These are phyloP conservation scores for Zygosaccharomyces bailii DNA, from an alignment of 805 yeast genomes.

Conservation along the genomic window DNA sequence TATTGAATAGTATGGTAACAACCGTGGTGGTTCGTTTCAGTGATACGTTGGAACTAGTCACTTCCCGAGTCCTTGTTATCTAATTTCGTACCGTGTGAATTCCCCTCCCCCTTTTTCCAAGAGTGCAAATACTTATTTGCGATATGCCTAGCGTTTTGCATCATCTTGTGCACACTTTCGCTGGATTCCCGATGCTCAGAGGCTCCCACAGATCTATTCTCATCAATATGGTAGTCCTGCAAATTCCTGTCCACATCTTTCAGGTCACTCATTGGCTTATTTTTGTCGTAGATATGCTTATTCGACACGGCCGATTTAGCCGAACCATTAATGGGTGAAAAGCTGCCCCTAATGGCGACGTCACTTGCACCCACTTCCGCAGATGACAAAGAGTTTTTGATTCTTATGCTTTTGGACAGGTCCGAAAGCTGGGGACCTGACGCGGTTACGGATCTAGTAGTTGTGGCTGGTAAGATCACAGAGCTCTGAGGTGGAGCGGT, in stretches of 20 bases:
- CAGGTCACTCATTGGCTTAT: slow-evolving; percentile 8
- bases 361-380: slow-evolving; percentile 34
- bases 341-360: slow-evolving; percentile 47
- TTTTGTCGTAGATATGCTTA: slow-evolving; percentile 16
- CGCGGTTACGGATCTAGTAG: slow-evolving; percentile 8
- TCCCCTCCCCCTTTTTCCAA: slow-evolving; percentile 22
- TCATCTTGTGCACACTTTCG: slow-evolving; percentile 25
- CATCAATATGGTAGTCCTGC: slow-evolving; percentile 15
- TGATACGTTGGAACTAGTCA: neutral
- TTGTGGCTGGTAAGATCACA: slow-evolving; percentile 11
- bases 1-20: neutral
- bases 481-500: slow-evolving; percentile 13
- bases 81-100: slow-evolving; percentile 4
- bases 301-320: slow-evolving; percentile 26
- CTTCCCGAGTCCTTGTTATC: slow-evolving; percentile 7
- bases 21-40: neutral
- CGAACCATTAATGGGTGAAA: slow-evolving; percentile 31
- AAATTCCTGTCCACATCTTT: slow-evolving; percentile 15
- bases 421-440: slow-evolving; percentile 11
- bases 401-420: slow-evolving; percentile 12
- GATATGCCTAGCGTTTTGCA: slow-evolving; percentile 25
- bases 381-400: slow-evolving; percentile 19
- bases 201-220: slow-evolving; percentile 4
- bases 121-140: slow-evolving; percentile 27
- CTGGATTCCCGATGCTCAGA: slow-evolving; percentile 9